Conservation (phyloP, 2,329 filamentous ascomycete genomes). For the Ambrosiella xylebori region DNA sequence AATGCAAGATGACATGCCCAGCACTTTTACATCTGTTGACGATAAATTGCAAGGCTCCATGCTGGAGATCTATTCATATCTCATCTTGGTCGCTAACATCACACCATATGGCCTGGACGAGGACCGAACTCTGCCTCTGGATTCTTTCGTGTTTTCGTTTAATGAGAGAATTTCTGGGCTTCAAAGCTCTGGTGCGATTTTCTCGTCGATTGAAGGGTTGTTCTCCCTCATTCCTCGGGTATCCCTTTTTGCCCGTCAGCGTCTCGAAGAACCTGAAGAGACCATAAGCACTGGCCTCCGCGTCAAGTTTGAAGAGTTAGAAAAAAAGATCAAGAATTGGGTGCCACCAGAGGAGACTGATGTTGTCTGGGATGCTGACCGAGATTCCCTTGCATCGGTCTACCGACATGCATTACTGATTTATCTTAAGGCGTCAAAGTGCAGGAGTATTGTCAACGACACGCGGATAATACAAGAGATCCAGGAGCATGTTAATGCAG, state of each 20-base stretch:
- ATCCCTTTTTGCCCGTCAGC: conserved; percentile 7
- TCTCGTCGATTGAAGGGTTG: conserved; percentile 12
- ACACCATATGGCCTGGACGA: conserved; percentile 12
- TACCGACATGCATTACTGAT: conserved; percentile 10
- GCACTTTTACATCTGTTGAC: conserved; percentile 10
- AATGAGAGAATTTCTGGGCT: conserved; percentile 8
- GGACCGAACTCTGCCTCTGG: conserved; percentile 10
- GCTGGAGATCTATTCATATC: conserved; percentile 13
- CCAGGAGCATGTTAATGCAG: conserved; percentile 12
- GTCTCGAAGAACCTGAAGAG: conserved; percentile 10
- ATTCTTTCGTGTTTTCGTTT: conserved; percentile 11
- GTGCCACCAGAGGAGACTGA: conserved; percentile 5
- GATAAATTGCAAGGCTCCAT: conserved; percentile 12
- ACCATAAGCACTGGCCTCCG: not conserved
- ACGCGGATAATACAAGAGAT: conserved; percentile 10
- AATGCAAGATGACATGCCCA: conserved; percentile 12
- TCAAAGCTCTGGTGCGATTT: conserved; percentile 10
- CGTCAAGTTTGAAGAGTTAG: conserved; percentile 7
- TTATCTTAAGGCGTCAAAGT: conserved; percentile 10
- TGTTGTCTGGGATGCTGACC: conserved; percentile 10
- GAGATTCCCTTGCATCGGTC: conserved; percentile 11
- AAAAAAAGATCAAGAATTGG: conserved; percentile 10
- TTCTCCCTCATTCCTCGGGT: conserved; percentile 10
- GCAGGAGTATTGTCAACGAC: conserved; percentile 8
- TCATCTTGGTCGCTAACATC: conserved; percentile 12